Percentiles rank a stretch among this genome's conserved stretches.
These are phyloP conservation scores for Collybiopsis luxurians DNA, from an alignment of 768 basidiomycete genomes.

Conservation along the genomic window DNA sequence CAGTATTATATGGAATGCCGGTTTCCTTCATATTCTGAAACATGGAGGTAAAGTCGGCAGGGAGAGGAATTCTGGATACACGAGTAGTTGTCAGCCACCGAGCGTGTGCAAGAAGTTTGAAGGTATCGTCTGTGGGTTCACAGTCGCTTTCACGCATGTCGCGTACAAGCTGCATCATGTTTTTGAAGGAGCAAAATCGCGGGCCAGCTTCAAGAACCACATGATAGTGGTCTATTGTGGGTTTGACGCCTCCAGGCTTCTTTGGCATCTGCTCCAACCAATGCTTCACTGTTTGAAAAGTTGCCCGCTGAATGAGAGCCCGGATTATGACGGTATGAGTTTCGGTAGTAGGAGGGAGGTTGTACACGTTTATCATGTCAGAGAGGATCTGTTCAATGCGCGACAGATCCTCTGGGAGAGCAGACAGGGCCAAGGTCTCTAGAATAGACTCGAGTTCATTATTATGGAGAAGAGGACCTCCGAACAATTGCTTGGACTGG, in stretches of 20 bases:
- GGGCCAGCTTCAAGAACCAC: conserved; percentile 42
- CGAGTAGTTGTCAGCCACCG: conserved; percentile 30
- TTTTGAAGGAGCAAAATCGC: conserved; percentile 26
- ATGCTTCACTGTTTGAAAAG: conserved; percentile 38
- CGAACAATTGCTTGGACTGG: background rate
- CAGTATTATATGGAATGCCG: conserved; percentile 41
- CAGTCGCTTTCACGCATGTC: conserved; percentile 36
- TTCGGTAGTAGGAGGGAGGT: conserved; percentile 40
- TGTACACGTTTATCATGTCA: conserved; percentile 47
- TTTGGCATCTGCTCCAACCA: conserved; percentile 56
- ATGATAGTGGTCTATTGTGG: conserved; percentile 55
- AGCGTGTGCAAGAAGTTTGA: conserved; percentile 46
- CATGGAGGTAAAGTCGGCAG: conserved; percentile 35
- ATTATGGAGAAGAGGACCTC: background rate
- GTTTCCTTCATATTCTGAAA: conserved; percentile 46
- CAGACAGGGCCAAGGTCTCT: conserved; percentile 48
- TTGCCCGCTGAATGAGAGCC: conserved; percentile 43
- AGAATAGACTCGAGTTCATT: conserved; percentile 29
- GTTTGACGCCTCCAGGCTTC: conserved; percentile 42
- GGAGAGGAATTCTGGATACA: conserved; percentile 22
- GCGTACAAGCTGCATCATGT: conserved; percentile 33
- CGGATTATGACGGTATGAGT: conserved; percentile 49
- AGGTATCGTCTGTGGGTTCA: conserved; percentile 44
- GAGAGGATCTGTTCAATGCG: conserved; percentile 51
- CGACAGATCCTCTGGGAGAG: conserved; percentile 48